Base-by-base conservation (phyloP, 2,329 filamentous ascomycete species). In the Juglanconis sp. region DNA sequence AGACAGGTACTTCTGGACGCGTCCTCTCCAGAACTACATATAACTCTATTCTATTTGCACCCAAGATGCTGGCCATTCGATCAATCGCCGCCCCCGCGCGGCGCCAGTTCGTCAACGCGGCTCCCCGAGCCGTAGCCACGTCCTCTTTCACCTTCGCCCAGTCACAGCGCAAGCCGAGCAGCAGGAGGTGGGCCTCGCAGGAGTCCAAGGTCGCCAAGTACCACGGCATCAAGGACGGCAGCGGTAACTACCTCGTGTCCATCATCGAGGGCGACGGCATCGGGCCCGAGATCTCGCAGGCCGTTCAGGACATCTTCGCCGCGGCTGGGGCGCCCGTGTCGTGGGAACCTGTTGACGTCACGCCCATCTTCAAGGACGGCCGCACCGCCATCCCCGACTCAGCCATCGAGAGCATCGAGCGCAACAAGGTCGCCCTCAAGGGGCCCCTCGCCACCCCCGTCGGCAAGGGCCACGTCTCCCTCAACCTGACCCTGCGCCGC, bases 251-350 rank as follows among this genome's bases (percentile, higher is more conserved):
- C 85, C 90, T 91, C 61, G 95, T 99, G 72, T 94, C 91, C 70
- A 83, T 99, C 79, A 99, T 99, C 68, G 96, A 99, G 85, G 95
- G 96, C 79, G 96, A 99, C 74, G 95, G 95, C 76, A 99, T 99
- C 76, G 95, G 95, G 64, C 95, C 95, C 66, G 94, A 99, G 81
- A 99, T 99, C 74, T 88, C 95, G 67, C 88, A 96, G 79, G 96
- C 95, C 54, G 93, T 99, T 73, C 99, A 98, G 87, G 91, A 97
- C 77, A 99, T 99, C 79, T 99, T 97, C 81, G 84, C 87, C 71
- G 95, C 95, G 70, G 95, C 95, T 71, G 91, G 96, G 77, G 86
- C 90, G 63, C 95, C 95, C 65, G 89, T 99, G 77, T 88, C 93
- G 75, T 99, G 95, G 95, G 96, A 99, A 78, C 88, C 93, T 65